Percentiles rank a stretch among this genome's conserved stretches.
phyloP scores from a whole-genome alignment of 768 basidiomycete genomes.

The Sutorius australiensis region DNA sequence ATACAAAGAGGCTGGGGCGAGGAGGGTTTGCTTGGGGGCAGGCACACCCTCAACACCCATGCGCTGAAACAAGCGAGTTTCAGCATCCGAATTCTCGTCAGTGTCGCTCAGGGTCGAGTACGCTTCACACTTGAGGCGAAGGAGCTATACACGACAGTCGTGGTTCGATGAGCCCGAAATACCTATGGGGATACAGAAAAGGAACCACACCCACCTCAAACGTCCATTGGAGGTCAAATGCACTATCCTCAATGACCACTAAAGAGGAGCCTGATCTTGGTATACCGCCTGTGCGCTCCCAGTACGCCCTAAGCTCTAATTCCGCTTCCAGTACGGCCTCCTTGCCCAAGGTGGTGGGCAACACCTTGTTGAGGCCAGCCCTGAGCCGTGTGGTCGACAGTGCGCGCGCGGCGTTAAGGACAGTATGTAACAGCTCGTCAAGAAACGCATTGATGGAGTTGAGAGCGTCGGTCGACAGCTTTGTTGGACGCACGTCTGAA shows the following conservation, averaged over 20 bases:
- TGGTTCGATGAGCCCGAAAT: slow-evolving; percentile 11
- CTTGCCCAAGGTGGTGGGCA: slow-evolving; percentile 83
- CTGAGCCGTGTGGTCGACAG: slow-evolving; percentile 73
- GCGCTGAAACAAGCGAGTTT: slow-evolving; percentile 58
- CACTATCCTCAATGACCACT: slow-evolving; percentile 45
- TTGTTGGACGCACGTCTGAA: slow-evolving; percentile 89
- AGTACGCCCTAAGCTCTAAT: slow-evolving; percentile 85
- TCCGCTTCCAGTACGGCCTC: slow-evolving; percentile 92
- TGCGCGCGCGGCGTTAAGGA: slow-evolving; percentile 63
- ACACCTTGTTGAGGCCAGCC: slow-evolving; percentile 61
- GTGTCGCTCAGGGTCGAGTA: slow-evolving; percentile 82
- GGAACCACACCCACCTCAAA: slow-evolving; percentile 54
- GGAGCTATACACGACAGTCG: slow-evolving; percentile 42
- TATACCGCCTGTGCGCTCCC: slow-evolving; percentile 60
- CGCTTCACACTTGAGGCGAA: slow-evolving; percentile 83
- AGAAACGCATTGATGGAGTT: slow-evolving; percentile 73
- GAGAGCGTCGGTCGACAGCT: slow-evolving; percentile 76
- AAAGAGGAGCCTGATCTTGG: slow-evolving; percentile 25
- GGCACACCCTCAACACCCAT: slow-evolving; percentile 52
- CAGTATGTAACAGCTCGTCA: slow-evolving; percentile 78
- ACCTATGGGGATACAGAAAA: not conserved
- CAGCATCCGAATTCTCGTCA: slow-evolving; percentile 69
- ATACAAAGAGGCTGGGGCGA: slow-evolving; percentile 84
- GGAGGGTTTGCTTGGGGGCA: slow-evolving; percentile 48
- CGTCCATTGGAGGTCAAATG: slow-evolving; percentile 69